Base-by-base conservation (phyloP, 1,139 yeast species). In the Candida sp. region DNA sequence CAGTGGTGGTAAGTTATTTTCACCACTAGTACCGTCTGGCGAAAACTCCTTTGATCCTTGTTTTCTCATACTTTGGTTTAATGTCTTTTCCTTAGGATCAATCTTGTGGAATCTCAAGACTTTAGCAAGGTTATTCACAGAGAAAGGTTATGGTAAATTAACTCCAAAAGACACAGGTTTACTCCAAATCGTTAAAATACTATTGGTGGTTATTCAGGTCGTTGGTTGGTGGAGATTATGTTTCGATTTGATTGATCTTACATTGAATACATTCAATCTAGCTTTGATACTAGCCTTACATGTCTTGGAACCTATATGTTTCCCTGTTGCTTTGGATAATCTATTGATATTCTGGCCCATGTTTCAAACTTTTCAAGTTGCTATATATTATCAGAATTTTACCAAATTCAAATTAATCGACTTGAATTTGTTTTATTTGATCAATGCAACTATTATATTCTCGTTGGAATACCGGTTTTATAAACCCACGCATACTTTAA, bases 21-120 rank as follows among this genome's bases (percentile, higher is more conserved):
- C 12, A 9, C 60, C 60, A 6, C 48, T 56, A 48, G 63, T 60
- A 2, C 61, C 65, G 4, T 47, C 56, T 22, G 46, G 59, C 11
- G 70, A 69, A 4, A 81, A 79, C 54, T 82, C 84, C 0, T 61
- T 82, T 50, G 79, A 77, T 44, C 85, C 85, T 2, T 80, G 86
- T 50, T 76, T 81, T 49, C 46, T 79, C 32, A 44, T 48, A 5
- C 39, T 42, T 22, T 27, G 37, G 27, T 33, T 46, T 8, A 25
- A 42, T 4, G 15, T 45, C 8, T 43, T 50, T 34, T 42, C 44
- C 6, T 9, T 33, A 6, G n/a, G 25, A n/a, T 37, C 34, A 32
- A 39, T 45, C 3, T 4, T 48, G 5, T 33, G 79, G 33, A 32
- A 53, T 5, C 29, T 46, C 21, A 73, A 67, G 44, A 49, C 73